These are phyloP conservation scores for Begonia masoniana DNA, from an alignment of 306 rosid genomes.

Conservation along the genomic window DNA sequence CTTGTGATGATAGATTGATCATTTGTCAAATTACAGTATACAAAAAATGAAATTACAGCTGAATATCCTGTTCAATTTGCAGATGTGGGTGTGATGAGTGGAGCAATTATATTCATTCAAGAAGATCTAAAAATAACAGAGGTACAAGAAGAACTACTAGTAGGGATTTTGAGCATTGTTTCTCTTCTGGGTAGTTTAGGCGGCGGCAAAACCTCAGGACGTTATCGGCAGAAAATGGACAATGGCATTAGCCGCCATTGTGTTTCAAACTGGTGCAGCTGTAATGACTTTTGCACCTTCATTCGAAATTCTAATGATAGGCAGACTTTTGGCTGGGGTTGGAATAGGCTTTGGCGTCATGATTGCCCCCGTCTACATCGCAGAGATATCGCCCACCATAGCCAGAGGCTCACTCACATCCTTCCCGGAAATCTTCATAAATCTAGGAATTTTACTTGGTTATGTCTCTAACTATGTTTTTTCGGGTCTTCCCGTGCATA, in stretches of 20 bases:
- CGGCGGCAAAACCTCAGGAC: slow-evolving; percentile 90
- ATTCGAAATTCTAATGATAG: slow-evolving; percentile 43
- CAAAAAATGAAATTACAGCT: neutral
- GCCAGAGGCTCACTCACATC: slow-evolving; percentile 73
- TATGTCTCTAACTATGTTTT: slow-evolving; percentile 76
- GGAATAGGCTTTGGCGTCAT: slow-evolving; percentile 91
- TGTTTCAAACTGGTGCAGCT: slow-evolving; percentile 68
- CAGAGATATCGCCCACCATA: slow-evolving; percentile 75
- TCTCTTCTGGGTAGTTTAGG: slow-evolving; percentile 84
- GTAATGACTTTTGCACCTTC: slow-evolving; percentile 77
- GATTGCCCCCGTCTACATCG: slow-evolving; percentile 85
- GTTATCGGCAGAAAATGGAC: slow-evolving; percentile 89
- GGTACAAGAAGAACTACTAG: slow-evolving; percentile 62
- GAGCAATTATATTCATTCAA: slow-evolving; percentile 81
- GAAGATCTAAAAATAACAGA: slow-evolving; percentile 77
- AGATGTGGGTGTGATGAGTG: slow-evolving; percentile 99
- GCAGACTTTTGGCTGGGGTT: slow-evolving; percentile 73
- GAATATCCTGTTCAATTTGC: slow-evolving; percentile 15
- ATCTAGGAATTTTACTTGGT: slow-evolving; percentile 76
- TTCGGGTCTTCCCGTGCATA: slow-evolving; percentile 61
- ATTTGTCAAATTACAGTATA: too few species aligned
- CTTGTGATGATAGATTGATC: too few species aligned
- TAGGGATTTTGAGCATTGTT: slow-evolving; percentile 77
- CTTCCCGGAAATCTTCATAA: slow-evolving; percentile 81
- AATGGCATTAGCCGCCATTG: slow-evolving; percentile 71